Evolutionary conservation across 257 asterid species (phyloP).

Genomic region (Gentiana macrophylla): DNA sequence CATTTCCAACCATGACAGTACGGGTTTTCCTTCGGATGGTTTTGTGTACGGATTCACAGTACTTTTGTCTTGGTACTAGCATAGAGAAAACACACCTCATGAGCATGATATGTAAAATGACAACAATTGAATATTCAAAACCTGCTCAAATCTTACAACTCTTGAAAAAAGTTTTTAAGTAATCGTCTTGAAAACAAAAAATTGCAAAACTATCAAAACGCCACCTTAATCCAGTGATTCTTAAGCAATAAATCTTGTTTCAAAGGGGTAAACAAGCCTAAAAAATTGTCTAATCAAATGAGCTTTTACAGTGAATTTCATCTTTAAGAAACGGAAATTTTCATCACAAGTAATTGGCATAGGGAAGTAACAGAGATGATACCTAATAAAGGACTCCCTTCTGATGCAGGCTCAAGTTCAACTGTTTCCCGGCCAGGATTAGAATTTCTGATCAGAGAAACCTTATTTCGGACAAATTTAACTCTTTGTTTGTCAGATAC

Average conservation of each 20-base stretch:
- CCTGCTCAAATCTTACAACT: background rate
- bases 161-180: no score
- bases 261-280: no score
- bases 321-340: no score
- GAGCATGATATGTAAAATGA: constrained; percentile 8
- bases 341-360: background rate
- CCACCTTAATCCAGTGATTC: no score
- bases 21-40: constrained; percentile 84
- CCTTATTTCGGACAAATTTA: constrained; percentile 51
- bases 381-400: constrained; percentile 86
- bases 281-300: background rate
- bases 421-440: constrained; percentile 73
- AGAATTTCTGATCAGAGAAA: constrained; percentile 58
- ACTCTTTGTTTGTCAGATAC: constrained; percentile 59
- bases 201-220: no score
- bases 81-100: constrained; percentile 5
- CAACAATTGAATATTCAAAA: background rate
- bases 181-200: no score
- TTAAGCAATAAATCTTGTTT: no score
- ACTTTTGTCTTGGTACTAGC: constrained; percentile 90
- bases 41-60: constrained; percentile 84
- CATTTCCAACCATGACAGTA: constrained; percentile 98
- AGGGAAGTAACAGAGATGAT: constrained; percentile 5
- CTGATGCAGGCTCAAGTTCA: constrained; percentile 88
- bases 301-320: background rate